Conservation (phyloP, 2,329 filamentous ascomycete species). For the Pseudocercospora macadamiae region DNA sequence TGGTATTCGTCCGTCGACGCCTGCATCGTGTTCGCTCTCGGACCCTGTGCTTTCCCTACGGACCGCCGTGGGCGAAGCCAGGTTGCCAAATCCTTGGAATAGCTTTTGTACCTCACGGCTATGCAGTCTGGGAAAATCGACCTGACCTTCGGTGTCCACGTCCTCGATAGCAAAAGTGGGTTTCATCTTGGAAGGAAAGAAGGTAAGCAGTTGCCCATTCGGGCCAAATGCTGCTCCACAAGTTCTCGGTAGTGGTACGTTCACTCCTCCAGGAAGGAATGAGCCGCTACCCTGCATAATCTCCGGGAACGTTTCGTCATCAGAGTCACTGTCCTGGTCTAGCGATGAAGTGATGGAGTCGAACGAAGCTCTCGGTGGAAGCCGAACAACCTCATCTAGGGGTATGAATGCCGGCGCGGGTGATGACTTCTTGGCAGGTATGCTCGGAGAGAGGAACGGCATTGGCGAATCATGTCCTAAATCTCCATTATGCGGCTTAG, state of each 20-base stretch:
- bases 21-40: neutral
- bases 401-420: slow-evolving; percentile 40
- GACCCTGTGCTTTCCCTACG: slow-evolving; percentile 14
- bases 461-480: slow-evolving; percentile 33
- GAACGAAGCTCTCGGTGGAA: slow-evolving; percentile 61
- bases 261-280: slow-evolving; percentile 63
- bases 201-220: slow-evolving; percentile 61
- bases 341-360: slow-evolving; percentile 46
- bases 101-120: slow-evolving; percentile 52
- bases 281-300: slow-evolving; percentile 52
- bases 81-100: slow-evolving; percentile 37
- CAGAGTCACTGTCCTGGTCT: slow-evolving; percentile 41
- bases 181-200: slow-evolving; percentile 58
- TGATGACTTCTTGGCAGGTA: slow-evolving; percentile 31
- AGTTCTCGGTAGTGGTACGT: slow-evolving; percentile 64
- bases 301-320: slow-evolving; percentile 68
- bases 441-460: slow-evolving; percentile 37
- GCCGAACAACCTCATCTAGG: slow-evolving; percentile 59
- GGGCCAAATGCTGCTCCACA: slow-evolving; percentile 61
- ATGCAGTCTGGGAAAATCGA: slow-evolving; percentile 55
- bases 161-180: slow-evolving; percentile 37
- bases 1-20: neutral
- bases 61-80: slow-evolving; percentile 23
- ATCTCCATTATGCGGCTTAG: slow-evolving; percentile 15
- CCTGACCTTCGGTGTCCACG: slow-evolving; percentile 54